Evolutionary conservation across 1,139 yeast species (phyloP).

Genomic region (Yamadazyma atlantica): DNA sequence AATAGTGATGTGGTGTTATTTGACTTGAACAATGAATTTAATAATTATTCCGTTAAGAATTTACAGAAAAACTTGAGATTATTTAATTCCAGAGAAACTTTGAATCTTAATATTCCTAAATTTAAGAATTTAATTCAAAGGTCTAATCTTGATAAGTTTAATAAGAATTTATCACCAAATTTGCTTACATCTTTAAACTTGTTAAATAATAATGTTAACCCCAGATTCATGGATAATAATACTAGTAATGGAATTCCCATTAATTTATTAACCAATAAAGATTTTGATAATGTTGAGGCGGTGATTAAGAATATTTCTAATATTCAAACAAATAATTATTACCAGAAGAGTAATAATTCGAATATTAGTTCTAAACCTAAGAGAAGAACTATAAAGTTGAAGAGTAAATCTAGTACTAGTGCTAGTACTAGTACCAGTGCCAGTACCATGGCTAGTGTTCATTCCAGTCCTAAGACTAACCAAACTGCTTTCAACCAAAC

Average conservation of each 20-base stretch:
- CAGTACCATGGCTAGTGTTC: no score
- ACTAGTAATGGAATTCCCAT: slow-evolving; percentile 39
- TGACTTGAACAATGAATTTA: slow-evolving; percentile 18
- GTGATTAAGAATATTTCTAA: slow-evolving; percentile 46
- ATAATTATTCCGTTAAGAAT: slow-evolving; percentile 59
- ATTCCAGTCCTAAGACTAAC: no score
- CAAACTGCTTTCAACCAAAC: no score
- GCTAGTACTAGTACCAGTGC: neutral
- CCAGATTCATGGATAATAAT: slow-evolving; percentile 8
- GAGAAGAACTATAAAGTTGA: slow-evolving; percentile 47
- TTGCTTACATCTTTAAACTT: slow-evolving; percentile 38
- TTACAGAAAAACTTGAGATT: slow-evolving; percentile 70
- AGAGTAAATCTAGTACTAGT: slow-evolving; percentile 7
- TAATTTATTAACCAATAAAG: slow-evolving; percentile 28
- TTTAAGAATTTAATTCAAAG: slow-evolving; percentile 59
- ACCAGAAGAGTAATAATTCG: slow-evolving; percentile 28
- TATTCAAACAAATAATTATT: slow-evolving; percentile 47
- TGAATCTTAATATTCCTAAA: slow-evolving; percentile 63
- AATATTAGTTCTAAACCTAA: slow-evolving; percentile 37
- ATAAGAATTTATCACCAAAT: slow-evolving; percentile 36
- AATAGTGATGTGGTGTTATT: slow-evolving; percentile 16
- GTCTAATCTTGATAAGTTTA: slow-evolving; percentile 44
- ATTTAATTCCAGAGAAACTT: slow-evolving; percentile 75
- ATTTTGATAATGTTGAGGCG: slow-evolving; percentile 32
- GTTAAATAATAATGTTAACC: slow-evolving; percentile 8